Evolutionary conservation across 306 rosid genomes (phyloP).

Genomic region (Crotalaria pallida): DNA sequence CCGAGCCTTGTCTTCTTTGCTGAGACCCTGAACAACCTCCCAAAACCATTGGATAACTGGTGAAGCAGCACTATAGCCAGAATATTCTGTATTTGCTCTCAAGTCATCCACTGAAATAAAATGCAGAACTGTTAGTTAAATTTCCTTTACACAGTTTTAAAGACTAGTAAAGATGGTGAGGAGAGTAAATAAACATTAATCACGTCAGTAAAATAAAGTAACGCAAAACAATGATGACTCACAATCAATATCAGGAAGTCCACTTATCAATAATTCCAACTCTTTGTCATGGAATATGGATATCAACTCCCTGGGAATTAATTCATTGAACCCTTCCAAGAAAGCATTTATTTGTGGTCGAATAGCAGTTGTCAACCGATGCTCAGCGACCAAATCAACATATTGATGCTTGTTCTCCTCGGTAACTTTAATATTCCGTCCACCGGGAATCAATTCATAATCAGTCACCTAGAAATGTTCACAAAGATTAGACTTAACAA

Average conservation of each 20-base stretch:
- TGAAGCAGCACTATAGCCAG: constrained; percentile 90
- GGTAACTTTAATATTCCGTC: constrained; percentile 90
- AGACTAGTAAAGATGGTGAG: background rate
- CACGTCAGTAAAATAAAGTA: background rate
- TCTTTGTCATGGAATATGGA: constrained; percentile 95
- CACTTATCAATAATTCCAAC: constrained; percentile 89
- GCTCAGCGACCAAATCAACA: constrained; percentile 90
- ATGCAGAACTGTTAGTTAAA: constrained; percentile 14
- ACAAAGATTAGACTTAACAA: constrained; percentile 27
- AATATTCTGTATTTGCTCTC: constrained; percentile 96
- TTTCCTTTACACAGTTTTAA: constrained; percentile 4
- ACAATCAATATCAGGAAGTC: constrained; percentile 99
- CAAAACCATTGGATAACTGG: constrained; percentile 96
- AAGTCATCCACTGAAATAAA: constrained; percentile 90
- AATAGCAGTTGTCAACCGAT: constrained; percentile 95
- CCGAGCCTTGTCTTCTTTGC: constrained; percentile 98
- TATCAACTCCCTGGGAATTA: constrained; percentile 66
- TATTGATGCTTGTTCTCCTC: constrained; percentile 96
- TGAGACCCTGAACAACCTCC: constrained; percentile 91
- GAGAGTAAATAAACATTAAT: background rate
- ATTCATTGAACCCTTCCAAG: constrained; percentile 81
- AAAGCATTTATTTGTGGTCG: constrained; percentile 96
- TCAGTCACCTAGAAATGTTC: constrained; percentile 75
- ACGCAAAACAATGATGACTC: constrained; percentile 26
- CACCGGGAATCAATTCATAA: constrained; percentile 92